phyloP scores from a whole-genome alignment of 2,329 filamentous ascomycete genomes.

The Trichoderma asperellum region DNA sequence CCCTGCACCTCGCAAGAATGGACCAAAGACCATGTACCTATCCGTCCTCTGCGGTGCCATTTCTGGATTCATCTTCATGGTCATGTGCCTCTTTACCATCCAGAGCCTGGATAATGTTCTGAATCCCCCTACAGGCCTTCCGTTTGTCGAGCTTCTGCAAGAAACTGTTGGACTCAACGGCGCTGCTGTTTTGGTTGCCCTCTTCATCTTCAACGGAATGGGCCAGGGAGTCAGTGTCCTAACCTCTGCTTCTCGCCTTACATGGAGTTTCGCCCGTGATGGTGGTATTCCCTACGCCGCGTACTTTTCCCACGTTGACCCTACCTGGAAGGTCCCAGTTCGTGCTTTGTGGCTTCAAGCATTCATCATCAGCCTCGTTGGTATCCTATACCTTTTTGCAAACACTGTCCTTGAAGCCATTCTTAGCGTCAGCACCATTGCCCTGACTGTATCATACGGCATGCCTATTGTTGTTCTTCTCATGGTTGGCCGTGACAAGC shows the following conservation, averaged over 20 bases:
- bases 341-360: constrained; percentile 58
- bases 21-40: constrained; percentile 56
- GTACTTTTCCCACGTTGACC: constrained; percentile 50
- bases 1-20: constrained; percentile 54
- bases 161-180: constrained; percentile 43
- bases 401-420: constrained; percentile 58
- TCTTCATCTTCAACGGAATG: constrained; percentile 61
- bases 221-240: constrained; percentile 57
- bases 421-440: constrained; percentile 60
- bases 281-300: constrained; percentile 51
- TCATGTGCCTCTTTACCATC: constrained; percentile 56
- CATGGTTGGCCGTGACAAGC: constrained; percentile 55
- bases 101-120: constrained; percentile 50
- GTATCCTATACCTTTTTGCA: constrained; percentile 60
- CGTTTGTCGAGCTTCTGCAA: constrained; percentile 54
- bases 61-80: constrained; percentile 56
- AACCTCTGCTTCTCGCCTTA: constrained; percentile 56
- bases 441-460: constrained; percentile 54
- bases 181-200: constrained; percentile 50
- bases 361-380: constrained; percentile 48
- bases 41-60: constrained; percentile 54
- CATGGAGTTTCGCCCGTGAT: constrained; percentile 60
- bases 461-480: constrained; percentile 56
- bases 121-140: constrained; percentile 46
- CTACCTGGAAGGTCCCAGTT: constrained; percentile 55